Base-by-base conservation (phyloP, 768 basidiomycete genomes). In the Xerocomus brunneocitrinus region DNA sequence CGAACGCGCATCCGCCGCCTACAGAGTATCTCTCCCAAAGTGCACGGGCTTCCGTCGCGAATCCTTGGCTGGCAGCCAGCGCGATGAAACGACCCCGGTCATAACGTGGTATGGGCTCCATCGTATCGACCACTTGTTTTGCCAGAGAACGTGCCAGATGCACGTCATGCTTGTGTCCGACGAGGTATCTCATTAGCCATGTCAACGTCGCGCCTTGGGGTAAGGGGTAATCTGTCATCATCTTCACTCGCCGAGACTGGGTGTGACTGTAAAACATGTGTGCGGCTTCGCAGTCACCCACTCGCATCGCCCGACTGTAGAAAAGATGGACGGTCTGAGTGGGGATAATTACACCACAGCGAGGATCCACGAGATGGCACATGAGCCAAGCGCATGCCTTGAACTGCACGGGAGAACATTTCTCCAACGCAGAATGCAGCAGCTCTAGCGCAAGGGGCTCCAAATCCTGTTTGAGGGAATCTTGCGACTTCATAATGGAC, bases 21-120 rank as follows among this genome's bases (percentile, higher is more conserved):
- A 56, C 61, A 1, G 79, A 67, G 62, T 79, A 83, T 55, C 75
- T 73, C 57, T 80, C 77, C 82, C 84, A 89, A 16, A 89, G 73
- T 8, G 62, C 58, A 19, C 83, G 74, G 22, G 84, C 79, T 14
- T 75, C 63, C 5, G 56, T 64, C 4, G 76, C 74, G 43, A 81
- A 77, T 8, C 84, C 82, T 24, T 68, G 63, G 25, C 65, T 58
- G 1, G 83, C 84, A 7, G 69, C 56, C 16, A 74, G 55, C 0
- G 73, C 59, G 52, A 89, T 78, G 56, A 87, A 77, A 6, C 62
- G 63, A 4, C 77, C 74, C n/a, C 83, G 79, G 54, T 69, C 69
- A 32, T 73, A 62, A 3, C 72, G 57, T 2, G 78, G 76, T 41
- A 89, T 63, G 2, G 66, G 62, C 10, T 77, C 66, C 41, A 71